Evolutionary conservation across 306 rosid genomes (phyloP).

Genomic region (Lablab purpureus): DNA sequence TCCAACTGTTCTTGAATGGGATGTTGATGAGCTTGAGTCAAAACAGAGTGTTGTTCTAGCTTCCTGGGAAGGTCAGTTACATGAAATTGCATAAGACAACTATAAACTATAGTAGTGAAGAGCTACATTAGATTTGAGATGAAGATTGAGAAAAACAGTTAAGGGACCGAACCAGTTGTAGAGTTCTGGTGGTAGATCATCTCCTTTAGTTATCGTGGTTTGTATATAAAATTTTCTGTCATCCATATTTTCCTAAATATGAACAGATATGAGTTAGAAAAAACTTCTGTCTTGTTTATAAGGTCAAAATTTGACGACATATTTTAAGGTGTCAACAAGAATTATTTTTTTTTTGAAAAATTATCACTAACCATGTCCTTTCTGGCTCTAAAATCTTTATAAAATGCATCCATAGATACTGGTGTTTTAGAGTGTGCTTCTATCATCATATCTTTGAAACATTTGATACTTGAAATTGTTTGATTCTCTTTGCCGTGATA

Average conservation of each 20-base stretch:
- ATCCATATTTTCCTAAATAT: constrained; percentile 52
- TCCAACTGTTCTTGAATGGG: constrained; percentile 45
- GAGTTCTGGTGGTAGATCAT: constrained; percentile 45
- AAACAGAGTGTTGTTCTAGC: constrained; percentile 49
- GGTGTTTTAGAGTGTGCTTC: constrained; percentile 48
- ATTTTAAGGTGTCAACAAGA: constrained; percentile 33
- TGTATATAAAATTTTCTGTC: constrained; percentile 38
- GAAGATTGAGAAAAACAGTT: constrained; percentile 31
- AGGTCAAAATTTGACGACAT: constrained; percentile 28
- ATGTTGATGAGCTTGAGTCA: constrained; percentile 42
- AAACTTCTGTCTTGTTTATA: background rate
- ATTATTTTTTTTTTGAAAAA: constrained; percentile 34
- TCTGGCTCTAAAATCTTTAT: constrained; percentile 48
- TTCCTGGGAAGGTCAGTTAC: constrained; percentile 54
- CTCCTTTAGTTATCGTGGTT: constrained; percentile 45
- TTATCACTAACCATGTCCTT: constrained; percentile 58
- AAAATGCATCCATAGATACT: constrained; percentile 52
- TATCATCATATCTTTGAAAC: constrained; percentile 48
- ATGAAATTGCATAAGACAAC: constrained; percentile 42
- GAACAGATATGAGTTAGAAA: constrained; percentile 7
- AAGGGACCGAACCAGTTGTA: constrained; percentile 50
- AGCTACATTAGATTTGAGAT: constrained; percentile 32
- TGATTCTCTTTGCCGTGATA: constrained; percentile 35
- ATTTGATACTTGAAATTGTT: constrained; percentile 50
- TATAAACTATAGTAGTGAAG: constrained; percentile 14